Base-by-base conservation (phyloP, 164 flowering plant genomes). In the Macadamia integrifolia region DNA sequence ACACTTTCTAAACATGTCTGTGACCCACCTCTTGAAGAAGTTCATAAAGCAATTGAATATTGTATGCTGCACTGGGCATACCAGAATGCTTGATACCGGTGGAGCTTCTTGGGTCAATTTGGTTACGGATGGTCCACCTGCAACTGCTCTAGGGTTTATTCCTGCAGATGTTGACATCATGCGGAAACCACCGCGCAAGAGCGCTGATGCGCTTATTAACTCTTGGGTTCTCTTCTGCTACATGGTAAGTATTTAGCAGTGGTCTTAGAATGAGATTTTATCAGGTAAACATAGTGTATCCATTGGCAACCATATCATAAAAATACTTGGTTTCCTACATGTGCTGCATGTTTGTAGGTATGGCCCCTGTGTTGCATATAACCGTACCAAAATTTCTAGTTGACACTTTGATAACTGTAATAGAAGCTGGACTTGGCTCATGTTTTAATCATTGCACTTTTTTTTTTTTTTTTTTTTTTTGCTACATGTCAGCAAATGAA, bases 61-160 rank as follows among this genome's bases (percentile, higher is more conserved):
- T 93, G 97, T 67, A 78, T 77, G 96, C 98, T 58, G 92, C 91
- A 32, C 60, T 93, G 65, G 97, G 97, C 44, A 83, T 93, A 66
- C 98, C 97, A 57, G 96, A 93, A 67, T 86, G 93, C 74, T 74
- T 93, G 88, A 88, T 91, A 64, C 97, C 98, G 17, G 97, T 93
- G 70, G 97, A 93, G 75, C 91, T 93, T 67, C 80, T 93, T 62
- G 98, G 98, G 97, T 93, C 62, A 91, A 93, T 80, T 72, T 93
- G 78, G 98, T 93, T 40, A 93, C 98, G 6, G 98, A 93, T 79
- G 98, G 97, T 14, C 97, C 98, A 9, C 96, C 98, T 71, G 98
- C 98, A 5, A 91, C 97, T 56, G 98, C 97, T 69, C 90, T 93
- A 62, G 98, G 97, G 55, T 93, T 93, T 71, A 93, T 91, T 62